These are phyloP conservation scores for Suhomyces taliae DNA, from an alignment of 1,139 yeast species.

Conservation along the genomic window DNA sequence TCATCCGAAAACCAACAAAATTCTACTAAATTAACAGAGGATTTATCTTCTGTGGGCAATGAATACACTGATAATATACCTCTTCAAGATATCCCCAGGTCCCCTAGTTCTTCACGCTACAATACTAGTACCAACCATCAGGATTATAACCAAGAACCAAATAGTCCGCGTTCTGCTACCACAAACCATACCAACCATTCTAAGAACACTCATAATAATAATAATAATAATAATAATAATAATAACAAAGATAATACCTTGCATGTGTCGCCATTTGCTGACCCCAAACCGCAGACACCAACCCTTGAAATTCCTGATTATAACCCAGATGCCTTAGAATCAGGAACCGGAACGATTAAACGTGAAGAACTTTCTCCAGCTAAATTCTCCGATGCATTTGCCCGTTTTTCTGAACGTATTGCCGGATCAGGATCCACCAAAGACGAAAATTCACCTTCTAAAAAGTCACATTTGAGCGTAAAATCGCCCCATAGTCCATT, in stretches of 20 bases:
- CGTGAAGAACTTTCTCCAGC: slow-evolving; percentile 14
- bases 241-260: not conserved
- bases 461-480: slow-evolving; percentile 5
- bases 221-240: no score
- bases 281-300: slow-evolving; percentile 1
- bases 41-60: not conserved
- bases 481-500: not conserved
- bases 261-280: slow-evolving; percentile 8
- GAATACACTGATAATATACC: slow-evolving; percentile 26
- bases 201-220: no score
- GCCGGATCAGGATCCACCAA: slow-evolving; percentile 33
- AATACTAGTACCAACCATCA: no score
- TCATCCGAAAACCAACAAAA: not conserved
- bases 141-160: not conserved
- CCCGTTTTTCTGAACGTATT: slow-evolving; percentile 43
- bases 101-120: not conserved
- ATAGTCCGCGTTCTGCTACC: not conserved
- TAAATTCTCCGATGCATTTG: slow-evolving; percentile 29
- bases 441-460: slow-evolving; percentile 14
- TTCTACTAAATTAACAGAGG: not conserved
- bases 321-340: slow-evolving; percentile 3
- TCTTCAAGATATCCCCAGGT: slow-evolving; percentile 10
- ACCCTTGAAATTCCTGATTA: not conserved
- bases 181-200: no score
- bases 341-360: slow-evolving; percentile 5